Base-by-base conservation (phyloP, 2,329 filamentous ascomycete species). In the Fusarium luffae region DNA sequence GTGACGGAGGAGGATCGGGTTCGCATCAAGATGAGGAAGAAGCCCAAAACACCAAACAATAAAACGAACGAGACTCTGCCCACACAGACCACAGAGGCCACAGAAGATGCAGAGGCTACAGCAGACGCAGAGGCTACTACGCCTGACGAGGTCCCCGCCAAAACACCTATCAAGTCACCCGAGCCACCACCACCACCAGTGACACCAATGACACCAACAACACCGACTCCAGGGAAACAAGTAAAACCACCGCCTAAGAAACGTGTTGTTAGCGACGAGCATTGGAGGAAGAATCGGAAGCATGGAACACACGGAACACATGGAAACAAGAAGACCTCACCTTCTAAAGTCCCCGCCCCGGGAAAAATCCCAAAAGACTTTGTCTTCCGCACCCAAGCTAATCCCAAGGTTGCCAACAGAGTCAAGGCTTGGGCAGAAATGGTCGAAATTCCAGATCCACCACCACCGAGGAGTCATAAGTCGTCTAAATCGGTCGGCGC, bases 261-360 rank as follows among this genome's bases (percentile, higher is more conserved):
- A 85, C 89, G 94, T 68, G 93, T 98, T 56, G 89, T 98, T 66
- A 98, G 94, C 78, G 95, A 98, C 81, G 92, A 92, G 57, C 93
- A 97, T 81, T 98, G 95, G 92, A 89, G 89, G 80, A 90, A 89
- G 63, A 87, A 85, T 66, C 85, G 84, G 63, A 86, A 84, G 64
- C 85, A 79, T 59, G 80, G 85, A 11, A 78, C 83, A 1, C 34
- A 85, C 65, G 85, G 84, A 62, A 86, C 84, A 63, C 85, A 79
- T 59, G 80, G 85, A 11, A 78, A 83, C 2, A 82, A 80, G 63
- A 82, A 79, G 64, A 77, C 77, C 14, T 79, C 82, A 4, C 81
- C 82, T 3, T 79, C 71, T 46, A 77, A 77, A 51, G 59, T 73
- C 7, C 64, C 72, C 16, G 72, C 58, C 13, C 75, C 72, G 2